Percentiles rank a stretch among this genome's conserved stretches.
These are phyloP conservation scores for Yamadazyma pseudoaaseri DNA, from an alignment of 1,139 yeast genomes.

Conservation along the genomic window DNA sequence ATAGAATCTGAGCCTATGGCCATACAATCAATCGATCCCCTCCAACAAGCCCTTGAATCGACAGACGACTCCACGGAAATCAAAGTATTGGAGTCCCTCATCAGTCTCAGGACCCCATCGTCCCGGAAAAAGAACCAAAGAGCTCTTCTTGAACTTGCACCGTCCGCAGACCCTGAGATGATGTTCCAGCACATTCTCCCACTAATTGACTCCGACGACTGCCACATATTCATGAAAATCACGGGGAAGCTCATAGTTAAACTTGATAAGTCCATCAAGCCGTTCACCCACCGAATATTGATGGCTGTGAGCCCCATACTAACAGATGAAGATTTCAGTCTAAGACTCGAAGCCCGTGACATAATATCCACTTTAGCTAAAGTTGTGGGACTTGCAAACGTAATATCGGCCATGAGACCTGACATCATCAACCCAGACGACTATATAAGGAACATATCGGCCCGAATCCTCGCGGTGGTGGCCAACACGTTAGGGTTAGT, in stretches of 20 bases:
- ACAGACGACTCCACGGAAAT: slow-evolving; percentile 59
- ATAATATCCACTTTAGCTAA: slow-evolving; percentile 71
- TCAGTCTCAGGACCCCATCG: slow-evolving; percentile 64
- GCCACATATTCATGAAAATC: slow-evolving; percentile 77
- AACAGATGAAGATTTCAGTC: slow-evolving; percentile 72
- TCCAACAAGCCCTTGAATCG: slow-evolving; percentile 46
- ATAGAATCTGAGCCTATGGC: slow-evolving; percentile 16
- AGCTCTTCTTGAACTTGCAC: slow-evolving; percentile 62
- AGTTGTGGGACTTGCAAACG: slow-evolving; percentile 79
- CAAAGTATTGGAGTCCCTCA: slow-evolving; percentile 59
- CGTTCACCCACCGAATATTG: slow-evolving; percentile 71
- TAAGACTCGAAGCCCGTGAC: slow-evolving; percentile 79
- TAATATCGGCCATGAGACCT: slow-evolving; percentile 75
- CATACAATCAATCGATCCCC: slow-evolving; percentile 1
- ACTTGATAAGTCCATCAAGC: slow-evolving; percentile 64
- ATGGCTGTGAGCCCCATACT: slow-evolving; percentile 77
- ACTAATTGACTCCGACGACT: slow-evolving; percentile 76
- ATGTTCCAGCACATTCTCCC: slow-evolving; percentile 74
- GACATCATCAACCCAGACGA: slow-evolving; percentile 86
- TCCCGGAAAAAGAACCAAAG: slow-evolving; percentile 72
- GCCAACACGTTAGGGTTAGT: slow-evolving; percentile 79
- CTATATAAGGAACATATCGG: slow-evolving; percentile 71
- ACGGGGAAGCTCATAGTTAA: slow-evolving; percentile 67
- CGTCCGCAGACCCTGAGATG: slow-evolving; percentile 65
- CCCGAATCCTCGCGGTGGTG: slow-evolving; percentile 82